Base-by-base conservation (phyloP, 306 rosid genomes). In the Malus sylvestris region DNA sequence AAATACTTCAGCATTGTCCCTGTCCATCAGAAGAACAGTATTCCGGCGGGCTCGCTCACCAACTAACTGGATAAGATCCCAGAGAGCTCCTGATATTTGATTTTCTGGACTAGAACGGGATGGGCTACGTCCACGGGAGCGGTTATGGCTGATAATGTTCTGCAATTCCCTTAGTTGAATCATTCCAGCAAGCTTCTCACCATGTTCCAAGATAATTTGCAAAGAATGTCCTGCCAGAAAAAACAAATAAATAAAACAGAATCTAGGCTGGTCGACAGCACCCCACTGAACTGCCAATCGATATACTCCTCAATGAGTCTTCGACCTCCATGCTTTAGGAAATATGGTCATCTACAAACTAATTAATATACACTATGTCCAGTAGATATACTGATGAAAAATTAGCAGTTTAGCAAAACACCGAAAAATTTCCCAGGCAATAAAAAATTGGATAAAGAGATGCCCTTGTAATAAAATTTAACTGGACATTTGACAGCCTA, bases 1-100 rank as follows among this genome's bases (percentile, higher is more conserved):
- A 84, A 95, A 90, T 51, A 90, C 98, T 86, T 95, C 98, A 27
- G 98, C 91, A 57, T 95, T 95, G 85, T 95, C 98, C 81, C 98
- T 92, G 78, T 95, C 98, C 98, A 92, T 95, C 78, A 95, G 83
- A 83, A 95, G 93, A 79, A 95, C 96, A 74, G 96, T 92, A 85
- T 86, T 92, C 71, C 96, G 79, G 33, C 97, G 95, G 59, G 96
- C 89, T 81, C 95, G 86, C 79, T 92, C 98, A 79, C 98, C 98
- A 77, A 95, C 96, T 76, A 89, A 79, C 81, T 92, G 98, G 80
- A 95, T 85, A 84, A 95, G 83, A 90, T 95, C 98, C 98, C 98
- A 95, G 52, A 95, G 90, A 80, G 96, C 95, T 72, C 98, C 97
- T 68, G 98, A 85, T 80, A 83, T 79, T 25, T 87, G 95, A 77